Evolutionary conservation across 176 grass and related monocot species (phyloP), one percentile per base, ranked within the genome.

Genomic region (Carex myosuroides): DNA sequence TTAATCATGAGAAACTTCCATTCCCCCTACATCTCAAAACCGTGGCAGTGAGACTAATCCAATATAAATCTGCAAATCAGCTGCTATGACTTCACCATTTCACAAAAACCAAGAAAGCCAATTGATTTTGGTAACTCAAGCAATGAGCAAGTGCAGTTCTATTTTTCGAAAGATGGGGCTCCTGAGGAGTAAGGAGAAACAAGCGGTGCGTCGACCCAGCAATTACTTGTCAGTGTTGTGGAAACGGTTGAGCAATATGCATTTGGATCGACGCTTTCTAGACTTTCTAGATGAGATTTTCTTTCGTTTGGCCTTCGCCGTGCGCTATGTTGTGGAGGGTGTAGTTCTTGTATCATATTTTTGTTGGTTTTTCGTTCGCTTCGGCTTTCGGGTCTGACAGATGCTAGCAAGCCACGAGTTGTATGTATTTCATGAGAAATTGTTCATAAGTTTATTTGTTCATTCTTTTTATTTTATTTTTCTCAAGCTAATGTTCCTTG

Each of bases 351-450:
- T 83, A 4, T 24, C 64, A 57, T 21, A 79, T 5, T 48, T 87
- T 46, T 74, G 85, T 81, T 82, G 71, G 78, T 87, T 87, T 71
- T 87, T 82, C 66, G 5, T 87, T 52, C 85, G 85, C 56, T 87
- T 87, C 2, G 85, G 85, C 50, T 86, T 86, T 22, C 64, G 55
- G 1, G 48, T 87, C 5, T 87, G 85, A 87, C 72, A 55, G 44
- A 74, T 26, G 37, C 37, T 20, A 48, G 8, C 70, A 21, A 75
- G 12, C 71, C 44, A 54, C 59, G n/a, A 52, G 14, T 78, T 78
- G 50, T 53, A 44, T 78, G 13, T 78, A 57, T 57, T 78, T 57
- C 37, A 10, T 78, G 14, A 56, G 26, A 56, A 57, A 78, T 78
- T 78, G 73, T 78, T 78, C 50, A 78, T 57, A 78, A 55, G 12